Conservation (phyloP, 2,329 filamentous ascomycete species). For the Aspergillus sp. region DNA sequence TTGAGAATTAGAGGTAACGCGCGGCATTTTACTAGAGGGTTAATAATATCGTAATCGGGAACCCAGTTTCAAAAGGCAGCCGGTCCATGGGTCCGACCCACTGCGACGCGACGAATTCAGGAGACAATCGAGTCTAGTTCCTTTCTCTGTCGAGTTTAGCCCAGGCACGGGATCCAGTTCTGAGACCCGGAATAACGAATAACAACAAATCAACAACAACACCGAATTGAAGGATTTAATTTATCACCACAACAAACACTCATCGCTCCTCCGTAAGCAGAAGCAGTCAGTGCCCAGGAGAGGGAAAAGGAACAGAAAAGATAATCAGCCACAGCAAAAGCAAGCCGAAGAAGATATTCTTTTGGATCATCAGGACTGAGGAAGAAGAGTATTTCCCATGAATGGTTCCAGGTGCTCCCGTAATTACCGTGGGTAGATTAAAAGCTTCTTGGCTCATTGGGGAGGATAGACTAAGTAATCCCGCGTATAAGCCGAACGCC, state of each 20-base stretch:
- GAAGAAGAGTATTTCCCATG: neutral
- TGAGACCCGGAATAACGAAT: neutral
- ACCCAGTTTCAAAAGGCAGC: slow-evolving; percentile 4
- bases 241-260: slow-evolving; percentile 3
- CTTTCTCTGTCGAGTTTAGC: slow-evolving; percentile 4
- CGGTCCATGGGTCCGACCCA: slow-evolving; percentile 9
- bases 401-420: neutral
- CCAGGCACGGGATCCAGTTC: slow-evolving; percentile 6
- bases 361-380: neutral
- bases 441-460: neutral
- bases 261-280: neutral
- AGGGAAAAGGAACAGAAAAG: neutral
- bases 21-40: neutral
- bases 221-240: too few species aligned
- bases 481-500: neutral
- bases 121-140: slow-evolving; percentile 5
- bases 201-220: neutral
- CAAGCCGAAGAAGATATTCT: neutral
- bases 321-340: neutral
- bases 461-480: neutral
- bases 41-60: neutral
- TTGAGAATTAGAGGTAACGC: neutral
- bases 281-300: neutral
- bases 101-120: slow-evolving; percentile 10
- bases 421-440: neutral